Evolutionary conservation across 2,329 filamentous ascomycete species (phyloP), one percentile per base, ranked within the genome.

Genomic region (Moelleriella libera): DNA sequence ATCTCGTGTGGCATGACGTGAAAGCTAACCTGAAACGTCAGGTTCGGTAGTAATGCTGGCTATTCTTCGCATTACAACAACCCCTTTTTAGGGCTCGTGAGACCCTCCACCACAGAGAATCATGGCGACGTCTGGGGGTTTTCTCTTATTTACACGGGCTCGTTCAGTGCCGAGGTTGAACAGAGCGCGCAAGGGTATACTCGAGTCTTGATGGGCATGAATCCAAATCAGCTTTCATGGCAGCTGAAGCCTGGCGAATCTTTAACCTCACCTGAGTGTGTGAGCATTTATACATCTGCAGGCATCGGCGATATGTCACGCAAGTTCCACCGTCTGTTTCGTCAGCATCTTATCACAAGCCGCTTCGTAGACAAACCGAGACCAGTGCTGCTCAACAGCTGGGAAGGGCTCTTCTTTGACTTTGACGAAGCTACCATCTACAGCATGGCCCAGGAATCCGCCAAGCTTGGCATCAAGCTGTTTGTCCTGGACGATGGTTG

Each of bases 401-500:
- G 80, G 80, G 80, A 83, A 56, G 79, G 78, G 0, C 63, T 82
- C 0, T 68, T 68, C 12, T 81, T 79, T 53, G 60, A 79, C 51
- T 76, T 71, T 58, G 77, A 82, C 53, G 63, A 76, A 44, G 71
- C 65, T 9, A 72, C 68, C 1, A 70, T 83, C 31, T 71, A 77
- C 31, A 63, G 66, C 0, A 64, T 83, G 0, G 78, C 78, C 0
- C 56, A 72, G 39, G 70, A 78, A 51, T 69, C 79, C 0, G 76
- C 78, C 0, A 67, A 69, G 2, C 65, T 83, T 1, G 80, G 79
- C 1, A 69, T 76, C 14, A 72, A 74, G 51, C 68, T 83, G 0
- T 78, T 83, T 42, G 80, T 83, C 0, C 70, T 79, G 44, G 80
- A 83, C 42, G 80, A 83, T 49, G 80, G 80, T 5, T 83, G 79